phyloP scores from a whole-genome alignment of 2,329 filamentous ascomycete genomes.

The Neurospora crassa region DNA sequence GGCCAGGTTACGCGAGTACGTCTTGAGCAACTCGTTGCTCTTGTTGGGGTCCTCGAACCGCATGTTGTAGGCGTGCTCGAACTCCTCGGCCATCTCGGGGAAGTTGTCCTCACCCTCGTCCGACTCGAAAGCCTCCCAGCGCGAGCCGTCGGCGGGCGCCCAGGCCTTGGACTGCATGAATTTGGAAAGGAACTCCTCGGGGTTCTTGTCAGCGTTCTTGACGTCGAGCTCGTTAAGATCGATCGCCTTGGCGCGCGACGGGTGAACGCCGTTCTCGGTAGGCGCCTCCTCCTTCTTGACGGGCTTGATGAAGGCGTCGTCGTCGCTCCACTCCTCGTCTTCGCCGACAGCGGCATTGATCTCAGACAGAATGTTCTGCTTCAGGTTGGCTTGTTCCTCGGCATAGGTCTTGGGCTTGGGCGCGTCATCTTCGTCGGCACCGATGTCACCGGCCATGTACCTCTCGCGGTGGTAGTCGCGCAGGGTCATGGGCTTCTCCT shows the following conservation, averaged over 20 bases:
- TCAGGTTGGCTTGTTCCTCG: conserved; percentile 79
- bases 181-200: conserved; percentile 82
- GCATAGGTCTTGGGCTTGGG: conserved; percentile 59
- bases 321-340: conserved; percentile 46
- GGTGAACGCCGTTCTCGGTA: conserved; percentile 42
- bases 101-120: conserved; percentile 74
- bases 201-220: conserved; percentile 72
- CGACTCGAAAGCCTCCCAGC: conserved; percentile 78
- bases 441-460: conserved; percentile 61
- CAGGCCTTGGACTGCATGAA: conserved; percentile 90
- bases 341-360: conserved; percentile 57
- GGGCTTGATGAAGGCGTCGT: conserved; percentile 65
- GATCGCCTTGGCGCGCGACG: conserved; percentile 38
- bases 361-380: conserved; percentile 66
- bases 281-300: conserved; percentile 41
- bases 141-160: conserved; percentile 58
- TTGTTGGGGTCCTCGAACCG: conserved; percentile 88
- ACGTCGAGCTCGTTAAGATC: conserved; percentile 54
- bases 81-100: conserved; percentile 67
- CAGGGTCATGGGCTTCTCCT: conserved; percentile 77
- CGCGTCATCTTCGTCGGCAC: conserved; percentile 41
- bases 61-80: conserved; percentile 90
- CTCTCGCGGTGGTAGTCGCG: conserved; percentile 89
- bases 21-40: conserved; percentile 77
- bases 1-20: conserved; percentile 80